phyloP scores from a whole-genome alignment of 2,329 filamentous ascomycete species.

The Hypoxylon sp. region DNA sequence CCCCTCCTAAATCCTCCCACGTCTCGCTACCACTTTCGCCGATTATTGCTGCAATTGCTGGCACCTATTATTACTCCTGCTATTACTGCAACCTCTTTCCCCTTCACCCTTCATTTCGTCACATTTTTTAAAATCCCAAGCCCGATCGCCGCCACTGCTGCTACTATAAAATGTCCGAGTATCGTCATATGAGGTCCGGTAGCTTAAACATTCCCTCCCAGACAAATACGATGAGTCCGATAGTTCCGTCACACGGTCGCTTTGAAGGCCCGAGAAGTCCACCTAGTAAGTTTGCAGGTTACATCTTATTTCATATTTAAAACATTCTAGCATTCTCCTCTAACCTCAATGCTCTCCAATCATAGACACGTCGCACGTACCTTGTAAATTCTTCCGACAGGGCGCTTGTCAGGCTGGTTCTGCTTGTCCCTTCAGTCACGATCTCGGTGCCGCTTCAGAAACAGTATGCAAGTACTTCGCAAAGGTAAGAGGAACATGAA shows the following conservation, averaged over 20 bases:
- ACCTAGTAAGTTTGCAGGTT: conserved; percentile 68
- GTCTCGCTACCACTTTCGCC: conserved; percentile 36
- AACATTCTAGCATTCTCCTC: conserved; percentile 9
- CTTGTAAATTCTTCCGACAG: conserved; percentile 99
- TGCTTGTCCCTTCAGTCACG: conserved; percentile 96
- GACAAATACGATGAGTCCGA: conserved; percentile 55
- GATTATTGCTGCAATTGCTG: conserved; percentile 26
- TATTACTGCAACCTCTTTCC: conserved; percentile 35
- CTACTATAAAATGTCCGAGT: conserved; percentile 62
- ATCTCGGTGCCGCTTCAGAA: conserved; percentile 85
- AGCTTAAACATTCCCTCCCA: conserved; percentile 68
- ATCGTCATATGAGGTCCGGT: conserved; percentile 70
- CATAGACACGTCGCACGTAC: conserved; percentile 93
- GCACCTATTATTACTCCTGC: conserved; percentile 2
- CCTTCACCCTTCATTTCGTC: conserved; percentile 19
- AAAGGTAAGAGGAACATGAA: conserved; percentile 74
- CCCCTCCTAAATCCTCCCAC: conserved; percentile 45
- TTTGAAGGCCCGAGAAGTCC: conserved; percentile 75
- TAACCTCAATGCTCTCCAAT: conserved; percentile 40
- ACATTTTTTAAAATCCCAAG: conserved; percentile 28
- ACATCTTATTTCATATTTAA: conserved; percentile 4
- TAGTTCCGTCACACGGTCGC: conserved; percentile 57
- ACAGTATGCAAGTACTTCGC: conserved; percentile 99
- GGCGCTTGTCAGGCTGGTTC: conserved; percentile 96
- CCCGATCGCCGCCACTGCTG: conserved; percentile 36